These are phyloP conservation scores for Fagopyrum esculentum DNA, from an alignment of 148 eudicot genomes.

Conservation along the genomic window DNA sequence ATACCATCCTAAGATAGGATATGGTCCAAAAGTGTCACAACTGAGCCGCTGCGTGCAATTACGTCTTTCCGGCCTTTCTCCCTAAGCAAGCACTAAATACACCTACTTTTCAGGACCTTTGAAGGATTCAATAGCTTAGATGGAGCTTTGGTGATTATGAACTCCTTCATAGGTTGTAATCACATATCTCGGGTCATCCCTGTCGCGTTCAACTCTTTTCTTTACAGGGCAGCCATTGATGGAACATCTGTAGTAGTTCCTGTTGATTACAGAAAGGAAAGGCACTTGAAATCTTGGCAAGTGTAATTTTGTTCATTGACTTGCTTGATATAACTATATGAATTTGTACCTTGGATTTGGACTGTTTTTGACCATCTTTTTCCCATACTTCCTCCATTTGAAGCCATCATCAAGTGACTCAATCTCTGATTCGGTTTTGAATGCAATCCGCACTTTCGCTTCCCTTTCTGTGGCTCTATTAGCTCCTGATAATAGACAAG, in stretches of 20 bases:
- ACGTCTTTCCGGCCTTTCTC: background rate
- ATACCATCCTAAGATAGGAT: background rate
- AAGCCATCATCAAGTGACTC: conserved; percentile 66
- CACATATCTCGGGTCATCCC: conserved; percentile 46
- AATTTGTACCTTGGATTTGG: conserved; percentile 64
- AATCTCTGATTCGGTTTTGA: conserved; percentile 49
- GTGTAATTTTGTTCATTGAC: background rate
- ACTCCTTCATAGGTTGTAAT: conserved; percentile 66
- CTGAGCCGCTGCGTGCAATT: background rate
- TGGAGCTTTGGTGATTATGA: conserved; percentile 44
- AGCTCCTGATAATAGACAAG: conserved; percentile 5
- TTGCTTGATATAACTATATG: background rate
- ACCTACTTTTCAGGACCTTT: background rate
- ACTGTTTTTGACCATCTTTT: conserved; percentile 78
- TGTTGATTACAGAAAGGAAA: conserved; percentile 15
- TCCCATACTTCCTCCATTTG: conserved; percentile 79
- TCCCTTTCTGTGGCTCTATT: conserved; percentile 27
- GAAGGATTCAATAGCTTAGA: conserved; percentile 9
- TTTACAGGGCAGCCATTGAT: conserved; percentile 52
- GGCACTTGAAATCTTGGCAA: background rate
- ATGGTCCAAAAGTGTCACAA: background rate
- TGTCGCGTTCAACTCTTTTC: conserved; percentile 60
- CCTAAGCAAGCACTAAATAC: background rate
- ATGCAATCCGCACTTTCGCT: conserved; percentile 41
- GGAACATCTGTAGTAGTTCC: conserved; percentile 66